A percentile compares a stretch with the other conserved stretches of the same genome.
Evolutionary conservation across 148 eudicot species (phyloP).

Genomic region (Amaranthus cruentus): DNA sequence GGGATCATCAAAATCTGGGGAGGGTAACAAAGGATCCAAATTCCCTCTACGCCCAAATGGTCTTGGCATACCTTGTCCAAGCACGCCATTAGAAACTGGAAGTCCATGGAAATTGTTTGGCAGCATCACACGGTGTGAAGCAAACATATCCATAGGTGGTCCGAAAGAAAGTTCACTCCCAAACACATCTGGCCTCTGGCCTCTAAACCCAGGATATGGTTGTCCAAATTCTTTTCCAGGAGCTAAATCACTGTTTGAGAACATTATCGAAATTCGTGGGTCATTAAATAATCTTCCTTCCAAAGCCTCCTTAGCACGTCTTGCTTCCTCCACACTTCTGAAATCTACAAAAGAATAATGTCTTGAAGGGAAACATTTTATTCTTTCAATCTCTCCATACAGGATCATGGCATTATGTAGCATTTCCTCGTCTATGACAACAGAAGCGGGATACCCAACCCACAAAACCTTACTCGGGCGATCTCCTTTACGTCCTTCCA

Average conservation of each 20-base stretch:
- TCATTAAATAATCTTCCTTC: slow-evolving; percentile 79
- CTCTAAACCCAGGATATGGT: slow-evolving; percentile 42
- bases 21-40: slow-evolving; percentile 41
- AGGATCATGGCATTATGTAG: slow-evolving; percentile 85
- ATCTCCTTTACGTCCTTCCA: slow-evolving; percentile 44
- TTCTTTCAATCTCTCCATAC: slow-evolving; percentile 78
- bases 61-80: slow-evolving; percentile 46
- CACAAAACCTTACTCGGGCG: slow-evolving; percentile 66
- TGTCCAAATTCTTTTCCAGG: slow-evolving; percentile 44
- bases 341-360: slow-evolving; percentile 73
- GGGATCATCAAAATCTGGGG: slow-evolving; percentile 49
- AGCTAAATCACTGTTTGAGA: slow-evolving; percentile 49
- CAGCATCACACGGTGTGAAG: slow-evolving; percentile 29
- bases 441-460: slow-evolving; percentile 73
- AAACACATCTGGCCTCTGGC: slow-evolving; percentile 47
- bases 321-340: slow-evolving; percentile 87
- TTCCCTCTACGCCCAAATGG: slow-evolving; percentile 61
- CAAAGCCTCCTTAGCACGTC: slow-evolving; percentile 78
- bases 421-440: slow-evolving; percentile 69
- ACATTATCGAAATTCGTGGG: slow-evolving; percentile 69
- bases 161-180: slow-evolving; percentile 40
- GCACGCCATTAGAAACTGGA: slow-evolving; percentile 36
- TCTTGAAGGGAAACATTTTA: slow-evolving; percentile 49
- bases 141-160: slow-evolving; percentile 41
- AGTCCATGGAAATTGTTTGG: slow-evolving; percentile 39